These are phyloP conservation scores for Botrytis fabae DNA, from an alignment of 2,329 filamentous ascomycete species.

Conservation along the genomic window DNA sequence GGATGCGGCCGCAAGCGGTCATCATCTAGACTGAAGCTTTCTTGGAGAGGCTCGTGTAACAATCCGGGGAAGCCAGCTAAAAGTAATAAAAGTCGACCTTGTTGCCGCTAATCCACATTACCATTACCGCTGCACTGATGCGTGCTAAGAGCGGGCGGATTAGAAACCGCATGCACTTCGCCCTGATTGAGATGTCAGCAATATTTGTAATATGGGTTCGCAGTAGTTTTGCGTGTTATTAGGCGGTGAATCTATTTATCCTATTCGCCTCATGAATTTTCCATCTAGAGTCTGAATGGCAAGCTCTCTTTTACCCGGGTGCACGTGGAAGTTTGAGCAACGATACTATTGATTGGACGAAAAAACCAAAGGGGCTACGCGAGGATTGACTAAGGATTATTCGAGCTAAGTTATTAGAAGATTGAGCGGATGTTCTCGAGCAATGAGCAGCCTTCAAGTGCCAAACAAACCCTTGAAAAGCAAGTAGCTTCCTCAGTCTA, in stretches of 20 bases:
- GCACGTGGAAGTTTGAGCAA: neutral
- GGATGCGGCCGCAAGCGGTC: neutral
- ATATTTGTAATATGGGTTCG: neutral
- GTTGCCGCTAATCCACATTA: neutral
- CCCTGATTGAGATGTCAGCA: neutral
- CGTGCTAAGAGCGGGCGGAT: no score
- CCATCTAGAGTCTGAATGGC: neutral
- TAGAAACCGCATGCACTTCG: neutral
- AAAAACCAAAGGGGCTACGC: neutral
- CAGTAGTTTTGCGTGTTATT: neutral
- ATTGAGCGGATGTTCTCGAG: neutral
- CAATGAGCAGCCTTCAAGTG: neutral
- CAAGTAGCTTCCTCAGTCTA: neutral
- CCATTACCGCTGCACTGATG: neutral
- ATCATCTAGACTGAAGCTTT: neutral
- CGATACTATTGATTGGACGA: no score
- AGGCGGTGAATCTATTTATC: neutral
- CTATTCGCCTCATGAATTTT: neutral
- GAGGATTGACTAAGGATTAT: neutral
- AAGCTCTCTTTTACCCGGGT: neutral
- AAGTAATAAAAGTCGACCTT: neutral
- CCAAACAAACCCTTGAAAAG: neutral
- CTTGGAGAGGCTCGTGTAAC: neutral
- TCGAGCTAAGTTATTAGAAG: neutral
- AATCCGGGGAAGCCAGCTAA: neutral